Evolutionary conservation across 768 basidiomycete genomes (phyloP).

Genomic region (Mycena belliarum): DNA sequence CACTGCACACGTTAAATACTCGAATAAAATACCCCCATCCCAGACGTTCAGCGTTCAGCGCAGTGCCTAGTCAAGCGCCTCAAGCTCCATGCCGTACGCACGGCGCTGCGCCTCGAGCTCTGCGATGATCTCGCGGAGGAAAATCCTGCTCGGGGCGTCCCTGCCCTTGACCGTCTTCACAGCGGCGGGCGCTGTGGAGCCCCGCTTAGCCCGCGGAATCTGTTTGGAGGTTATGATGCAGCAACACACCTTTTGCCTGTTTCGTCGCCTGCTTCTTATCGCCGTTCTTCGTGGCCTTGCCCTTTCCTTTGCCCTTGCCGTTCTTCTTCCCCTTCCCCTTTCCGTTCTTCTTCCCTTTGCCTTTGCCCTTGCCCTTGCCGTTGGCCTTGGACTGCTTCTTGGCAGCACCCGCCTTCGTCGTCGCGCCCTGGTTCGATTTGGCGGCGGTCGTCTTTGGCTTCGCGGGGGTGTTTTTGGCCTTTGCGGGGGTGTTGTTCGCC

Average conservation of each 20-base stretch:
- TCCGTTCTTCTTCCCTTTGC: background rate
- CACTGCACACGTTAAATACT: slow-evolving; percentile 20
- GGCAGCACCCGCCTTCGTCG: slow-evolving; percentile 15
- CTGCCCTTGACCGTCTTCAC: background rate
- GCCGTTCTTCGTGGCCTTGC: background rate
- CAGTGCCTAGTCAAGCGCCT: slow-evolving; percentile 21
- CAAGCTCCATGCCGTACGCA: background rate
- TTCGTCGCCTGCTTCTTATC: background rate
- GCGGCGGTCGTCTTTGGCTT: slow-evolving; percentile 15
- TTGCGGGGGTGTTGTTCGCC: slow-evolving; percentile 13
- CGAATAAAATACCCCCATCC: slow-evolving; percentile 12
- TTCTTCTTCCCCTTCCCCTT: background rate
- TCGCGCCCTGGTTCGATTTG: slow-evolving; percentile 3
- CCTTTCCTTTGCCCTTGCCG: background rate
- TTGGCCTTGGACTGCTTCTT: background rate
- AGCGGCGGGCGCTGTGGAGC: background rate
- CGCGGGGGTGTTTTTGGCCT: background rate
- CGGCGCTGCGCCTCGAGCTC: slow-evolving; percentile 1
- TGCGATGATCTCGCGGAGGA: background rate
- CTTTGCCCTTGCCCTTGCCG: background rate
- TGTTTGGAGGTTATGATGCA: background rate
- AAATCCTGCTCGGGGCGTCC: background rate
- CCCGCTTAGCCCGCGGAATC: background rate
- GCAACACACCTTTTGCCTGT: background rate
- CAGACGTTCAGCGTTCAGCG: too few species aligned